phyloP scores from a whole-genome alignment of 2,329 filamentous ascomycete genomes.

The Fusarium brevicatenulatum region DNA sequence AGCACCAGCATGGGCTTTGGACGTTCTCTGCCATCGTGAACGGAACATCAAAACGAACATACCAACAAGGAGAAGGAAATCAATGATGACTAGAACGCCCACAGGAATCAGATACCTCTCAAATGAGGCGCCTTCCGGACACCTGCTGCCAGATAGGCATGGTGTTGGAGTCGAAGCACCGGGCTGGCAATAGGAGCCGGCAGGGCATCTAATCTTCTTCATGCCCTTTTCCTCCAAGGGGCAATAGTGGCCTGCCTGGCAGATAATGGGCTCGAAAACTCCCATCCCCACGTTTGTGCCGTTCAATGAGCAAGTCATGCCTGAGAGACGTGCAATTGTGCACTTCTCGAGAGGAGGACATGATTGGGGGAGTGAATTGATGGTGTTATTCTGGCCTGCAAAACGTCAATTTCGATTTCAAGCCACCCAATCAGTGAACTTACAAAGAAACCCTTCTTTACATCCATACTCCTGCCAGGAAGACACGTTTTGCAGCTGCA shows the following conservation, averaged over 20 bases:
- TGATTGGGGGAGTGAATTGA: constrained; percentile 58
- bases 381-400: constrained; percentile 56
- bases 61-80: constrained; percentile 53
- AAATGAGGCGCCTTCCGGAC: constrained; percentile 55
- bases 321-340: constrained; percentile 50
- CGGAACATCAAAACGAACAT: constrained; percentile 36
- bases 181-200: constrained; percentile 61
- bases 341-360: constrained; percentile 54
- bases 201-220: constrained; percentile 55
- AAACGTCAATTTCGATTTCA: not conserved
- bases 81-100: constrained; percentile 54
- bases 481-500: constrained; percentile 52
- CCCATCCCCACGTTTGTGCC: constrained; percentile 56
- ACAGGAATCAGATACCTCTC: constrained; percentile 58
- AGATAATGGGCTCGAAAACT: constrained; percentile 62
- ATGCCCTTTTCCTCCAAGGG: constrained; percentile 50
- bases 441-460: constrained; percentile 55
- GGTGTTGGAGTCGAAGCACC: constrained; percentile 59
- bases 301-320: constrained; percentile 46
- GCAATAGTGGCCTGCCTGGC: constrained; percentile 61
- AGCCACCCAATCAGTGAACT: constrained; percentile 21
- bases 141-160: constrained; percentile 58
- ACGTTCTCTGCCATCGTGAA: constrained; percentile 27
- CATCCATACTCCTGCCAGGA: constrained; percentile 53
- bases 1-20: constrained; percentile 18